Evolutionary conservation across 345 rosid genomes (phyloP).

Genomic region (Brassica cretica): DNA sequence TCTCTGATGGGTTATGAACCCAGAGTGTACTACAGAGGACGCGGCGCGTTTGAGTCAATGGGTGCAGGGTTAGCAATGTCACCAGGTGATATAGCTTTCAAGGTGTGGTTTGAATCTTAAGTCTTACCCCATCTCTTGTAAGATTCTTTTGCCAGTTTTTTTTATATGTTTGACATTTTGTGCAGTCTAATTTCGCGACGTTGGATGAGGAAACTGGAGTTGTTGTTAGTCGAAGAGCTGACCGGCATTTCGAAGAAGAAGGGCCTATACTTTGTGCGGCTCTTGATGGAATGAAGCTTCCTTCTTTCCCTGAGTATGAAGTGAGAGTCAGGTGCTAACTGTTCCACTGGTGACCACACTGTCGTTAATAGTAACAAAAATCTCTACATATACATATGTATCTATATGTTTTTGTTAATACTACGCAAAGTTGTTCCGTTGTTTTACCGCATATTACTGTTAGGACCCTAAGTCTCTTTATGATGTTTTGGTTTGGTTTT

Average conservation of each 20-base stretch:
- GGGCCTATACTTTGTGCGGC: constrained; percentile 95
- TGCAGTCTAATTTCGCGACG: constrained; percentile 94
- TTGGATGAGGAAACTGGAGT: constrained; percentile 85
- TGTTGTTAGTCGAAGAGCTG: constrained; percentile 88
- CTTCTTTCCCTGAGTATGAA: constrained; percentile 86
- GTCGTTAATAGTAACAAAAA: too few relatives aligned
- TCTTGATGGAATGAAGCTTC: constrained; percentile 85
- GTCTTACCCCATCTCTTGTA: neutral
- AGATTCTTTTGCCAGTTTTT: neutral
- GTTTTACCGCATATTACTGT: too few relatives aligned
- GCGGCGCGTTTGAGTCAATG: constrained; percentile 98
- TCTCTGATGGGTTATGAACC: constrained; percentile 92
- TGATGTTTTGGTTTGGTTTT: neutral
- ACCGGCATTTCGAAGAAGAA: constrained; percentile 94
- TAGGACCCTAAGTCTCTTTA: neutral
- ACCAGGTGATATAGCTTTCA: constrained; percentile 92
- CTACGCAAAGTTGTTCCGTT: too few relatives aligned
- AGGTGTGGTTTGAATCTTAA: constrained; percentile 15
- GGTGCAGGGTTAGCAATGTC: constrained; percentile 98
- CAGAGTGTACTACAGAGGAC: constrained; percentile 82
- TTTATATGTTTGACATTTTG: neutral
- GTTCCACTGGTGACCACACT: too few relatives aligned
- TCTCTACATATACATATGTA: too few relatives aligned
- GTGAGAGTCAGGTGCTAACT: constrained; percentile 77
- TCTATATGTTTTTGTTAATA: too few relatives aligned